Percentiles rank a stretch among this genome's conserved stretches.
These are phyloP conservation scores for Suhomyces coccinellae DNA, from an alignment of 1,139 yeast species.

Conservation along the genomic window DNA sequence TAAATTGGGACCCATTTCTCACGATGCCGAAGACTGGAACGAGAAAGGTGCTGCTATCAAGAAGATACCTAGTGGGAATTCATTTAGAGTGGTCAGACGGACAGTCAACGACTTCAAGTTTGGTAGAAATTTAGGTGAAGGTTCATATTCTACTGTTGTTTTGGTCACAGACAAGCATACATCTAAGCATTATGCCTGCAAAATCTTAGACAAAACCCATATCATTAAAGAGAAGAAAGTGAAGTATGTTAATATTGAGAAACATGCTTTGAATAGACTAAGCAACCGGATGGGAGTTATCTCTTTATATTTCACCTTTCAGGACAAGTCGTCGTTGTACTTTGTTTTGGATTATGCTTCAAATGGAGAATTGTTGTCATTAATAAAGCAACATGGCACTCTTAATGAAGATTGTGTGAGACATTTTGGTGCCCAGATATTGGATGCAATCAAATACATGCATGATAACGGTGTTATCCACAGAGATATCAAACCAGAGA, in stretches of 20 bases:
- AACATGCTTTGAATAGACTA: slow-evolving; percentile 82
- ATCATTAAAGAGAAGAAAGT: slow-evolving; percentile 93
- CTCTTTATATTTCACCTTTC: slow-evolving; percentile 87
- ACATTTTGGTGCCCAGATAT: slow-evolving; percentile 64
- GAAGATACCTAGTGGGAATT: slow-evolving; percentile 19
- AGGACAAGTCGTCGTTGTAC: slow-evolving; percentile 82
- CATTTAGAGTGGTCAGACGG: slow-evolving; percentile 43
- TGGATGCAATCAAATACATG: slow-evolving; percentile 67
- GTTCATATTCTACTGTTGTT: slow-evolving; percentile 92
- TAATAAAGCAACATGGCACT: slow-evolving; percentile 76
- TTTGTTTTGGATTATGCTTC: slow-evolving; percentile 93
- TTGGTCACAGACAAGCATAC: slow-evolving; percentile 79
- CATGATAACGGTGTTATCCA: slow-evolving; percentile 79
- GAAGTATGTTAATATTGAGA: slow-evolving; percentile 94
- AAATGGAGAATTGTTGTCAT: slow-evolving; percentile 83
- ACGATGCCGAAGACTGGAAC: slow-evolving; percentile 27
- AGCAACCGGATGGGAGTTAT: slow-evolving; percentile 76
- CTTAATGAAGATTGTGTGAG: slow-evolving; percentile 75
- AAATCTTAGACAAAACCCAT: slow-evolving; percentile 88
- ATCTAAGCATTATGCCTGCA: slow-evolving; percentile 80
- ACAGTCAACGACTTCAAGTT: slow-evolving; percentile 84
- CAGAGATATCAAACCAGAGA: slow-evolving; percentile 78
- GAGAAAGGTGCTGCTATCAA: slow-evolving; percentile 42
- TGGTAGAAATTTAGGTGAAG: slow-evolving; percentile 88
- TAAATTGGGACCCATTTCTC: background rate